Evolutionary conservation across 257 asterid genomes (phyloP).

Genomic region (Petunia secreta): DNA sequence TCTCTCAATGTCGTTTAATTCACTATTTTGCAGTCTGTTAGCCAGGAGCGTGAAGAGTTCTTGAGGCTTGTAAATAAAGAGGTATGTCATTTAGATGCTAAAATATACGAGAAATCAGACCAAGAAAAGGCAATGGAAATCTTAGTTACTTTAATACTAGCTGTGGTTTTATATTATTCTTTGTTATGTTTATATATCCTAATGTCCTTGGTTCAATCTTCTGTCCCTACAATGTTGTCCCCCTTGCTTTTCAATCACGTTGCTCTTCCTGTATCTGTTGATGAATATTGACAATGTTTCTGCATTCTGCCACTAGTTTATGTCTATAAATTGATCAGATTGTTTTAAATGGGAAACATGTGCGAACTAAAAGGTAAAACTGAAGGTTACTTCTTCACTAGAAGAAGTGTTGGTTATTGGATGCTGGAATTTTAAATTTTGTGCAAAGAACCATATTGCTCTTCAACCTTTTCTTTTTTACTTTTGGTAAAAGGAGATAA

Average conservation of each 20-base stretch:
- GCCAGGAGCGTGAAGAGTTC: slow-evolving; percentile 88
- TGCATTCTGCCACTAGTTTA: too few species aligned
- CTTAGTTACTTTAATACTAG: not conserved
- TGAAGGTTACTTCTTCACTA: not conserved
- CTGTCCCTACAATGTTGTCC: not conserved
- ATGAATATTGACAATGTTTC: not conserved
- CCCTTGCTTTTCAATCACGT: not conserved
- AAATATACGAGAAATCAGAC: slow-evolving; percentile 16
- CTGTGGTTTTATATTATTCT: not conserved
- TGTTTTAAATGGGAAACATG: not conserved
- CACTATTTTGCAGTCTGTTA: slow-evolving; percentile 66
- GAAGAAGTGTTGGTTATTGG: not conserved
- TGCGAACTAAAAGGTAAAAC: not conserved
- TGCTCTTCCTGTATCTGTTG: not conserved
- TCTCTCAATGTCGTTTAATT: slow-evolving; percentile 27
- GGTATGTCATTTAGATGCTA: slow-evolving; percentile 46
- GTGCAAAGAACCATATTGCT: not conserved
- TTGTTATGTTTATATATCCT: not conserved
- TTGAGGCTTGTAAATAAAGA: slow-evolving; percentile 86
- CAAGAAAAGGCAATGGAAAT: slow-evolving; percentile 13
- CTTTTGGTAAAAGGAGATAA: not conserved
- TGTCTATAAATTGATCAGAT: not conserved
- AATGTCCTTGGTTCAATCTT: not conserved
- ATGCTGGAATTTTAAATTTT: not conserved
- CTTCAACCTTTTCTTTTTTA: not conserved